Conservation (phyloP, 768 basidiomycete species). For the Daedaleopsis nitida region DNA sequence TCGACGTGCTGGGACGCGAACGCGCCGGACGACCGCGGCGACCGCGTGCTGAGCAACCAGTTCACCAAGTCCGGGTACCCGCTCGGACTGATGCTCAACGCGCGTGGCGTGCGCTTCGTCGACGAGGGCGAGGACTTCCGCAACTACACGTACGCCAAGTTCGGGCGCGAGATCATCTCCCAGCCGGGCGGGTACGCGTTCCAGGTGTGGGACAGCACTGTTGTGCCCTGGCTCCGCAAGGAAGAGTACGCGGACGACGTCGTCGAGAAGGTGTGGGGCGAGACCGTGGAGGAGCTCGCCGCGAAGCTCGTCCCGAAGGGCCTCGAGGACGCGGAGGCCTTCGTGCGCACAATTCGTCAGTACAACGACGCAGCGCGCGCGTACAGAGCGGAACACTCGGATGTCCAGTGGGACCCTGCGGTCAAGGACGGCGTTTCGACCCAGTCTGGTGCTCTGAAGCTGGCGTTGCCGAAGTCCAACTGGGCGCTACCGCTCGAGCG, state of each 20-base stretch:
- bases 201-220: constrained; percentile 63
- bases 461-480: constrained; percentile 60
- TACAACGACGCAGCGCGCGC: constrained; percentile 54
- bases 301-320: constrained; percentile 47
- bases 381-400: constrained; percentile 38
- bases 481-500: constrained; percentile 63
- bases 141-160: constrained; percentile 74
- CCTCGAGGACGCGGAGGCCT: constrained; percentile 41
- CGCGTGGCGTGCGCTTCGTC: constrained; percentile 59
- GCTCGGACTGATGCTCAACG: constrained; percentile 69
- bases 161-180: constrained; percentile 57
- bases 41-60: constrained; percentile 64
- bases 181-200: constrained; percentile 65
- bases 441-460: constrained; percentile 36
- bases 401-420: constrained; percentile 57
- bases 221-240: constrained; percentile 45
- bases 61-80: constrained; percentile 78
- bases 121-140: constrained; percentile 75
- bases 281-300: constrained; percentile 52
- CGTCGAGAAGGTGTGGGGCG: constrained; percentile 54
- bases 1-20: constrained; percentile 74
- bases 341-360: constrained; percentile 47
- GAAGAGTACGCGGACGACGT: constrained; percentile 70
- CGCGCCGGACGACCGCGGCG: constrained; percentile 50
- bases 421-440: constrained; percentile 65